Conservation (phyloP, 139 green algal genomes). For the Chlorella sp. region DNA sequence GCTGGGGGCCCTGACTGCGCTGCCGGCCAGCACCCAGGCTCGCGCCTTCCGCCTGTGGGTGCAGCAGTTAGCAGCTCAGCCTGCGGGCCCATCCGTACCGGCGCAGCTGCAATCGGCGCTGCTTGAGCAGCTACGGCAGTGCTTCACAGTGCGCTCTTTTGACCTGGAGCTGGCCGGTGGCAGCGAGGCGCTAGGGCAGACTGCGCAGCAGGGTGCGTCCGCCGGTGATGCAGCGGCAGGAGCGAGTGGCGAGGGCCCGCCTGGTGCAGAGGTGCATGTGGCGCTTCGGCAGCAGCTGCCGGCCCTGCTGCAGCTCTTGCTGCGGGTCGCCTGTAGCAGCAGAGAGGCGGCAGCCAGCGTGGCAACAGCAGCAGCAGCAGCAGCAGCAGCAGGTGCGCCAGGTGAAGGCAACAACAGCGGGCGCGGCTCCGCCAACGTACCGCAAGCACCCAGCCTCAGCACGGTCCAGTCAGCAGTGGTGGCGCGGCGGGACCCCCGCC, state of each 20-base stretch:
- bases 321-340: background rate
- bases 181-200: too few relatives aligned
- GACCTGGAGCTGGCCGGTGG: too few relatives aligned
- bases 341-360: background rate
- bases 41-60: background rate
- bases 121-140: conserved; percentile 1
- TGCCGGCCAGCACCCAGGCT: conserved; percentile 3
- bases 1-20: background rate
- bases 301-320: conserved; percentile 13
- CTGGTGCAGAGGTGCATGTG: conserved; percentile 13
- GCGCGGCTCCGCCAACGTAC: background rate
- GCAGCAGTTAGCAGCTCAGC: conserved; percentile 3
- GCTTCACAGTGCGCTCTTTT: background rate
- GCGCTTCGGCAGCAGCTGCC: conserved; percentile 21
- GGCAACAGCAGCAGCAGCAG: background rate
- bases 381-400: background rate
- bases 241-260: background rate
- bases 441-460: background rate
- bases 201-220: too few relatives aligned
- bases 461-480: conserved; percentile 11
- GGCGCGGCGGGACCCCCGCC: background rate
- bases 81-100: background rate
- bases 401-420: background rate
- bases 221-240: background rate
- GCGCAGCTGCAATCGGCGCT: background rate